Percentiles rank a stretch among this genome's conserved stretches.
Conservation (phyloP, 2,329 filamentous ascomycete species). For the Monilinia laxa region DNA sequence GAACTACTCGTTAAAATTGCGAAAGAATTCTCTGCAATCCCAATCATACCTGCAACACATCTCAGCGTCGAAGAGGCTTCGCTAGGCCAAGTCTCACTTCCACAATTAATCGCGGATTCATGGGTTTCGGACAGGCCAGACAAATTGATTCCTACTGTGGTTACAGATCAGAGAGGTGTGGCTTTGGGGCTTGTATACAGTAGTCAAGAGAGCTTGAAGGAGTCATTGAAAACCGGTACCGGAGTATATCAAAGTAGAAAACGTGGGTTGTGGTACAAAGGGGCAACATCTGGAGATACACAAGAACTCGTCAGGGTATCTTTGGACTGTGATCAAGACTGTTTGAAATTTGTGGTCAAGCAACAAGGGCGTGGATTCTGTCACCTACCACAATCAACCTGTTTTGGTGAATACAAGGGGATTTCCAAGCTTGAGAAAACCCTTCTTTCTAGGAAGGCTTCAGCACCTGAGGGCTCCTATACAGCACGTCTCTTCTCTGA, state of each 20-base stretch:
- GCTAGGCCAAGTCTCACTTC: constrained; percentile 60
- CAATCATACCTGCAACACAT: constrained; percentile 68
- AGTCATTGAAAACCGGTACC: constrained; percentile 75
- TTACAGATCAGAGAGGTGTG: constrained; percentile 82
- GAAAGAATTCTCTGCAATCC: constrained; percentile 52
- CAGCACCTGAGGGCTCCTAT: constrained; percentile 86
- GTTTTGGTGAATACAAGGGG: constrained; percentile 82
- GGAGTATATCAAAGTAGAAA: constrained; percentile 95
- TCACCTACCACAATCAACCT: constrained; percentile 86
- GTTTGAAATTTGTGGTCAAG: constrained; percentile 82
- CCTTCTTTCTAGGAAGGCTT: constrained; percentile 74
- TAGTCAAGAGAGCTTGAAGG: constrained; percentile 83
- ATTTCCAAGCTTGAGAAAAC: constrained; percentile 86
- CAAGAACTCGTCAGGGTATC: constrained; percentile 84
- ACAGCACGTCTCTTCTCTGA: constrained; percentile 92
- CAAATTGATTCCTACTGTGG: constrained; percentile 82
- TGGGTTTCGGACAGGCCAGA: constrained; percentile 82
- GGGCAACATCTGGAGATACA: constrained; percentile 88
- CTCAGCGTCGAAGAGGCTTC: constrained; percentile 67
- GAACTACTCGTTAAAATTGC: constrained; percentile 32
- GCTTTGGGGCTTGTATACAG: constrained; percentile 92
- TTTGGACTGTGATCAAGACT: constrained; percentile 91
- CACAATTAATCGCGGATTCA: constrained; percentile 68
- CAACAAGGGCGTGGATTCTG: constrained; percentile 92
- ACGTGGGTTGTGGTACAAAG: constrained; percentile 94